A percentile compares a stretch with the other conserved stretches of the same genome.
phyloP scores from a whole-genome alignment of 805 yeast genomes.

The Saturnispora serradocipensis region DNA sequence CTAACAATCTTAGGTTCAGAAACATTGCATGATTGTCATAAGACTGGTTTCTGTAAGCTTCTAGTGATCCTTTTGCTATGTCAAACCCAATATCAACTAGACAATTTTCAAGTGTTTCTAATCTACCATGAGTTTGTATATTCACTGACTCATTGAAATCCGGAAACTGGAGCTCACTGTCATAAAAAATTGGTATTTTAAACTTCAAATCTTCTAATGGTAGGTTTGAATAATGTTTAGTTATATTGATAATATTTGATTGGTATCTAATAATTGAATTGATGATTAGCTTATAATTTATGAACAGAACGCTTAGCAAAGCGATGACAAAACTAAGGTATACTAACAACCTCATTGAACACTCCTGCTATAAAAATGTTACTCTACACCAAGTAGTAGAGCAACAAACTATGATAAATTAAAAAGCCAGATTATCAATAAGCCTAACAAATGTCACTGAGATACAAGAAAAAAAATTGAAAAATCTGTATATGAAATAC shows the following conservation, averaged over 20 bases:
- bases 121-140: constrained; percentile 34
- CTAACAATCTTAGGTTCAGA: constrained; percentile 14
- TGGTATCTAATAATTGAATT: not conserved
- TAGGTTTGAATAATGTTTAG: constrained; percentile 20
- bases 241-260: not conserved
- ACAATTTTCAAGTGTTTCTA: constrained; percentile 22
- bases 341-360: not conserved
- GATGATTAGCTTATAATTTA: not conserved
- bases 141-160: constrained; percentile 54
- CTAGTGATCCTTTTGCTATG: constrained; percentile 12
- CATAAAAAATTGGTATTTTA: constrained; percentile 34
- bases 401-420: not conserved
- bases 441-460: not conserved
- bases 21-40: constrained; percentile 14
- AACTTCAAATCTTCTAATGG: constrained; percentile 36
- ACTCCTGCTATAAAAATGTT: not conserved
- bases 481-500: not conserved
- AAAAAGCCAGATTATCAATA: not conserved
- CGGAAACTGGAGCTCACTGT: constrained; percentile 45
- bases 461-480: not conserved
- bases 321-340: not conserved
- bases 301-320: not conserved
- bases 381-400: not conserved
- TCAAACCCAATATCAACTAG: constrained; percentile 17
- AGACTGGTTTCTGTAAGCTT: constrained; percentile 3